Conservation (phyloP, 2,329 filamentous ascomycete genomes). For the Verticillium alfalfae region DNA sequence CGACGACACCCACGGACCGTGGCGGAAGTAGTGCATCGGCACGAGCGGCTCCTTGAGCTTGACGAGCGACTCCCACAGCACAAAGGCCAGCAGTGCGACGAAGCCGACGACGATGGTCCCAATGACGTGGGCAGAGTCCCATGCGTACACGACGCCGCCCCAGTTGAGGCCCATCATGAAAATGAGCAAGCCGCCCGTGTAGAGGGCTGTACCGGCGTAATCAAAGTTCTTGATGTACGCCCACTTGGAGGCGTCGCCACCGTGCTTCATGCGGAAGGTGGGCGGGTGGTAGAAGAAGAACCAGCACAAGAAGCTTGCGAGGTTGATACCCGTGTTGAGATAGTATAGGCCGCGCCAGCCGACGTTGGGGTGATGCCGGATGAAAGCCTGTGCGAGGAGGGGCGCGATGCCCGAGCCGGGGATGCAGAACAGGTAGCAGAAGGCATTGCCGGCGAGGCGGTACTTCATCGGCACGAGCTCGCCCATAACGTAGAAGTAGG, state of each 20-base stretch:
- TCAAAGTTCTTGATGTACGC: conserved; percentile 22
- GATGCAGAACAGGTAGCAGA: conserved; percentile 24
- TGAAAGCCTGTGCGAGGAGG: conserved; percentile 18
- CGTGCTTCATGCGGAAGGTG: conserved; percentile 22
- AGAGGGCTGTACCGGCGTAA: conserved; percentile 22
- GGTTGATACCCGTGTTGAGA: conserved; percentile 21
- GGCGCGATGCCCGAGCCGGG: conserved; percentile 21
- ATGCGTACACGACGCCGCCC: conserved; percentile 23
- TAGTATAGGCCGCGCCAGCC: conserved; percentile 23
- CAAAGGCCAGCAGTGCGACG: conserved; percentile 15
- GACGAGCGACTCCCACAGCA: conserved; percentile 18
- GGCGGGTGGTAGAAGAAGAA: conserved; percentile 27
- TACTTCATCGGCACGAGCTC: conserved; percentile 32
- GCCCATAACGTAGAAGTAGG: conserved; percentile 26
- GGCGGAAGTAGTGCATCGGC: conserved; percentile 26
- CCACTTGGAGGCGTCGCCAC: conserved; percentile 14
- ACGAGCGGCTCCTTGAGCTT: conserved; percentile 27
- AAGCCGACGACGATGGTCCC: conserved; percentile 20
- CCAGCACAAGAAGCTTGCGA: conserved; percentile 18
- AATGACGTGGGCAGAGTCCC: conserved; percentile 23
- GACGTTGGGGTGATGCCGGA: conserved; percentile 15
- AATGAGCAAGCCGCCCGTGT: conserved; percentile 20
- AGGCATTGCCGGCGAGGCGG: conserved; percentile 22
- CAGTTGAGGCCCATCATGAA: conserved; percentile 24
- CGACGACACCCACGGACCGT: conserved; percentile 22